phyloP scores from a whole-genome alignment of 2,329 filamentous ascomycete species.

The Pseudocercospora vitis region DNA sequence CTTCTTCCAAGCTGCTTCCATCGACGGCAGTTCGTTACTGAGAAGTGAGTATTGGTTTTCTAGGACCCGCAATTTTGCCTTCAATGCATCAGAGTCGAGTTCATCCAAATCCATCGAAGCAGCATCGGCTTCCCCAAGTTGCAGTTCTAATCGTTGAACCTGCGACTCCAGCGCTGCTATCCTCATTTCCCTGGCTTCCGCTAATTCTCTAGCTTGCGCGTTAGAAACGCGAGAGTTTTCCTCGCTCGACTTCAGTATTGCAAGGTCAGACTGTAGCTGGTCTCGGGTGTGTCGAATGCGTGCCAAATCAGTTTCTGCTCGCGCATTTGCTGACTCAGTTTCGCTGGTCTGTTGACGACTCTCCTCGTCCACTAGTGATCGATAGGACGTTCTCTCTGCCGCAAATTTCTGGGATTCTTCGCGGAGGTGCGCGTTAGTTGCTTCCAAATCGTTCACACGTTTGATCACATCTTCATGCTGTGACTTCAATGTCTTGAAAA shows the following conservation, averaged over 20 bases:
- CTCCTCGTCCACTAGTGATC: constrained; percentile 78
- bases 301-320: constrained; percentile 79
- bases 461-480: constrained; percentile 93
- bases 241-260: constrained; percentile 73
- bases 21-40: constrained; percentile 80
- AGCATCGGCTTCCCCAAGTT: constrained; percentile 49
- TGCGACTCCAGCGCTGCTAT: constrained; percentile 82
- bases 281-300: constrained; percentile 82
- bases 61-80: constrained; percentile 69
- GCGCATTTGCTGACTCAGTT: constrained; percentile 76
- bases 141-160: constrained; percentile 66
- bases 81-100: constrained; percentile 69
- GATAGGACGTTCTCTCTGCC: constrained; percentile 79
- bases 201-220: constrained; percentile 76
- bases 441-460: constrained; percentile 86
- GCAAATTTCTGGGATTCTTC: constrained; percentile 84
- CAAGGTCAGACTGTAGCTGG: constrained; percentile 78
- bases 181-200: constrained; percentile 74
- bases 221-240: constrained; percentile 71
- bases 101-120: constrained; percentile 52
- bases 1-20: constrained; percentile 89
- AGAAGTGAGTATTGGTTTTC: constrained; percentile 80
- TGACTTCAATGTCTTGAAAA: constrained; percentile 87
- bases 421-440: constrained; percentile 77
- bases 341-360: constrained; percentile 70